Percentiles rank a stretch among this genome's conserved stretches.
Conservation (phyloP, 108 stramenopile genomes). For the Skeletonema grethae region DNA sequence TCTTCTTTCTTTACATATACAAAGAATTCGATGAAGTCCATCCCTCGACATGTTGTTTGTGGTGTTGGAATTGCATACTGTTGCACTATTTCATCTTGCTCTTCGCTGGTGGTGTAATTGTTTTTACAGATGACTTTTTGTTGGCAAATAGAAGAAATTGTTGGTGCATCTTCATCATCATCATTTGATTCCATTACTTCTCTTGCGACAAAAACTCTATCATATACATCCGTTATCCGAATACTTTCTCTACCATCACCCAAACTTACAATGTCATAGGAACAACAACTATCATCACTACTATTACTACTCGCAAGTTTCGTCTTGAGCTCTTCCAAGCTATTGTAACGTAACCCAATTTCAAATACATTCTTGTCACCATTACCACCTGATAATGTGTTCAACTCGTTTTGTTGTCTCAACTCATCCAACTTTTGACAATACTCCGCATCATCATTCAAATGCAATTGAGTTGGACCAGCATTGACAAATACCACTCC, state of each 20-base stretch:
- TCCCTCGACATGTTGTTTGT: constrained; percentile 36
- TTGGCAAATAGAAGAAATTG: constrained; percentile 1
- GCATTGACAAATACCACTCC: constrained; percentile 53
- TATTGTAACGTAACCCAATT: constrained; percentile 45
- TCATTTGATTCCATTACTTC: constrained; percentile 5
- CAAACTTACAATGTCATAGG: constrained; percentile 13
- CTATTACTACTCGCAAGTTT: background rate
- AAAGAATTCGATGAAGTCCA: constrained; percentile 58
- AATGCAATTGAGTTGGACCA: constrained; percentile 64
- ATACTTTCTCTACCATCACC: constrained; percentile 22
- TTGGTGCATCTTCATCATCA: constrained; percentile 16
- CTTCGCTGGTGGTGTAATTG: background rate
- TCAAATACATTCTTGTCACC: constrained; percentile 34
- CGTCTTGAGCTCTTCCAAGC: constrained; percentile 26
- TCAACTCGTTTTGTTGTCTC: constrained; percentile 9
- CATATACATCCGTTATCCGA: constrained; percentile 32
- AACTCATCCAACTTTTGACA: constrained; percentile 5
- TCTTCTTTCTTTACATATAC: constrained; percentile 23
- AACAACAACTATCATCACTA: background rate
- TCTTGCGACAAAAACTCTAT: constrained; percentile 31
- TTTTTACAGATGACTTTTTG: background rate
- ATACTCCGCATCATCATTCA: constrained; percentile 43
- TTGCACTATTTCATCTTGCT: constrained; percentile 9
- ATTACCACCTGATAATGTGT: background rate
- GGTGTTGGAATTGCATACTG: constrained; percentile 14